Conservation (phyloP, 805 yeast species). For the Blastobotrys peoriensis region DNA sequence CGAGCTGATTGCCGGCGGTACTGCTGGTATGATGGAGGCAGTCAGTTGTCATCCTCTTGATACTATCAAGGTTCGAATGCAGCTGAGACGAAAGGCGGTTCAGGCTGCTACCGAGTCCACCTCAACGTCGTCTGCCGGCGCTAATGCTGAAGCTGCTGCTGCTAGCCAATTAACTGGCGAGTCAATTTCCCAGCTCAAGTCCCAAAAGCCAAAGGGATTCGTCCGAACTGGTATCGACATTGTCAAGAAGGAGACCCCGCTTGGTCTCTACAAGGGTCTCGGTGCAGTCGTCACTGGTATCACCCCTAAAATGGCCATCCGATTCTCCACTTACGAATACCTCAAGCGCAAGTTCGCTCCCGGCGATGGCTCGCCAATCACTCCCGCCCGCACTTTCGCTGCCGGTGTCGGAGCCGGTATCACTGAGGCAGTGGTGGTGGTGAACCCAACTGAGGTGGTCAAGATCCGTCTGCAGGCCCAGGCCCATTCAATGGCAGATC, state of each 20-base stretch:
- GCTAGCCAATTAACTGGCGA: not conserved
- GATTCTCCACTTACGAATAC: slow-evolving; percentile 91
- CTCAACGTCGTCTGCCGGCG: slow-evolving; percentile 13
- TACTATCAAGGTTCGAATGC: slow-evolving; percentile 97
- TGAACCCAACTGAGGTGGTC: slow-evolving; percentile 96
- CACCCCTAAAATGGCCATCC: slow-evolving; percentile 96
- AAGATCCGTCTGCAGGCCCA: slow-evolving; percentile 96
- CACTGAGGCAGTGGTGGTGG: slow-evolving; percentile 91
- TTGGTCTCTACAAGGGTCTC: slow-evolving; percentile 88
- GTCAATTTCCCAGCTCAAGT: not conserved
- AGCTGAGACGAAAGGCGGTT: slow-evolving; percentile 57
- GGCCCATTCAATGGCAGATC: slow-evolving; percentile 82
- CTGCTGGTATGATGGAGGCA: slow-evolving; percentile 97
- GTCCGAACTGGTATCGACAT: slow-evolving; percentile 73
- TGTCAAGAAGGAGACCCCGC: slow-evolving; percentile 70
- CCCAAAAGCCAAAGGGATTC: slow-evolving; percentile 51
- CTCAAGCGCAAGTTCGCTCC: slow-evolving; percentile 66
- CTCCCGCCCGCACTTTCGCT: slow-evolving; percentile 70
- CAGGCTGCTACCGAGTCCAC: slow-evolving; percentile 26
- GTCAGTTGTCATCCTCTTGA: slow-evolving; percentile 96
- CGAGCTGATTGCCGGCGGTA: slow-evolving; percentile 76
- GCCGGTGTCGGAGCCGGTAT: slow-evolving; percentile 98
- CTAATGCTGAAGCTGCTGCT: slow-evolving; percentile 11
- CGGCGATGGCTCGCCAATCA: slow-evolving; percentile 52
- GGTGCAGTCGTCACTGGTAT: slow-evolving; percentile 97